Base-by-base conservation (phyloP, 2,329 filamentous ascomycete genomes). In the Trichoderma semiorbis region DNA sequence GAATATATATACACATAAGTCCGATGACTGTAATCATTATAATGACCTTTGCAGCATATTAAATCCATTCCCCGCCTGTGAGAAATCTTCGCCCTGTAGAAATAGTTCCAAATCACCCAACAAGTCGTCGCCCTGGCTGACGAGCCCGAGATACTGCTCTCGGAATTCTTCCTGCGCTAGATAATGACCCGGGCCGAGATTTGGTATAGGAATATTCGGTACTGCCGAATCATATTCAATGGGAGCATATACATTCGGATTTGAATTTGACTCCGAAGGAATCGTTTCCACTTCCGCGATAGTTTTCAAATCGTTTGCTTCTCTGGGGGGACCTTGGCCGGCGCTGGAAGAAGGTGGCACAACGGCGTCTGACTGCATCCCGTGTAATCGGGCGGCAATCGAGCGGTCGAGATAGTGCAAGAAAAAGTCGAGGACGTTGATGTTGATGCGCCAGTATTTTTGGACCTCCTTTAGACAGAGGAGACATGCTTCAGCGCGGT, bases 371-470 rank as follows among this genome's bases (percentile, higher is more conserved):
- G 70, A 32, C 16, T 74, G 73, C 28, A 73, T 74, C 1, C 76
- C 78, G 43, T 80, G 75, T 6, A 82, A 75, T 21, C 79, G 75
- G n/a, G 78, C 78, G 7, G 79, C 80, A 34, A 82, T 82, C 3
- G 81, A 81, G 14, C 79, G 78, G 69, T 82, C 81, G 7, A 82
- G 78, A 4, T 82, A 82, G 28, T 79, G 80, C 0, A 82, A 74
- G 32, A 82, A 82, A 7, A 82, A 73, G 28, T 83, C 80, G 7
- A 83, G 76, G 0, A 82, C 75, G 39, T 80, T 81, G 73, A 81
- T 82, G 75, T 83, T 83, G 72, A 82, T 81, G 21, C 79, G 75
- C 81, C 80, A 82, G 74, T 81, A 82, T n/a, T 81, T 81, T 30
- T 82, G 80, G 0, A 82, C 77, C 72, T 82, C 81, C 53, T 81